Percentiles rank a stretch among this genome's conserved stretches.
Conservation (phyloP, 306 rosid genomes). For the Erythrophleum fordii region DNA sequence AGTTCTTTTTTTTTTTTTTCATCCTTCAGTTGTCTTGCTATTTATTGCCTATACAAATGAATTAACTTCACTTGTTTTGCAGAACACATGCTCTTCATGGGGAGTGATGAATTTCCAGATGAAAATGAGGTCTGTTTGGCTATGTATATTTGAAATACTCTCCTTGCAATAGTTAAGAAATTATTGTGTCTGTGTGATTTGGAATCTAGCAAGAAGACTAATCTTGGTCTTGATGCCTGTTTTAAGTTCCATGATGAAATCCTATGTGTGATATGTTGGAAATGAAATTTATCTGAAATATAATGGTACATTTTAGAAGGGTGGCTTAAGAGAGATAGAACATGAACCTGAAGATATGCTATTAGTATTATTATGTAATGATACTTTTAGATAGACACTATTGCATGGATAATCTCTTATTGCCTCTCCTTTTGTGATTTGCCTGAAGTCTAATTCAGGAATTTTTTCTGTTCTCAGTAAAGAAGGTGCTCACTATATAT, state of each 20-base stretch:
- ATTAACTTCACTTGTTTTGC: constrained; percentile 41
- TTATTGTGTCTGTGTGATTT: not conserved
- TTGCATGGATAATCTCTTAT: constrained; percentile 20
- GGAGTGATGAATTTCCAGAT: constrained; percentile 90
- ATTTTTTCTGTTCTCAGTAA: not conserved
- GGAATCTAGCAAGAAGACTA: constrained; percentile 5
- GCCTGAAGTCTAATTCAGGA: constrained; percentile 20
- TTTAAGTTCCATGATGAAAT: not conserved
- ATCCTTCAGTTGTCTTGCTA: not conserved
- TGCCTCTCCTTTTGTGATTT: not conserved
- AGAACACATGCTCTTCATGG: constrained; percentile 99
- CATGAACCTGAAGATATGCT: constrained; percentile 24
- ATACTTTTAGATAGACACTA: not conserved
- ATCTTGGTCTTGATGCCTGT: not conserved
- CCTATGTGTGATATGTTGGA: constrained; percentile 6
- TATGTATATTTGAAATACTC: constrained; percentile 1
- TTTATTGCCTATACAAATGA: not conserved
- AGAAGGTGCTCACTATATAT: not conserved
- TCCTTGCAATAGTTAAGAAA: constrained; percentile 4
- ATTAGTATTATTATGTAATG: not conserved
- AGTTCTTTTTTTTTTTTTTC: not conserved
- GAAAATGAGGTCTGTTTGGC: constrained; percentile 88
- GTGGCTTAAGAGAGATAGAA: constrained; percentile 26
- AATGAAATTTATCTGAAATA: constrained; percentile 2
- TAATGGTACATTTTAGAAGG: constrained; percentile 20